Conservation (phyloP, 352 stramenopile species). For the Globisporangium recalcitrans region DNA sequence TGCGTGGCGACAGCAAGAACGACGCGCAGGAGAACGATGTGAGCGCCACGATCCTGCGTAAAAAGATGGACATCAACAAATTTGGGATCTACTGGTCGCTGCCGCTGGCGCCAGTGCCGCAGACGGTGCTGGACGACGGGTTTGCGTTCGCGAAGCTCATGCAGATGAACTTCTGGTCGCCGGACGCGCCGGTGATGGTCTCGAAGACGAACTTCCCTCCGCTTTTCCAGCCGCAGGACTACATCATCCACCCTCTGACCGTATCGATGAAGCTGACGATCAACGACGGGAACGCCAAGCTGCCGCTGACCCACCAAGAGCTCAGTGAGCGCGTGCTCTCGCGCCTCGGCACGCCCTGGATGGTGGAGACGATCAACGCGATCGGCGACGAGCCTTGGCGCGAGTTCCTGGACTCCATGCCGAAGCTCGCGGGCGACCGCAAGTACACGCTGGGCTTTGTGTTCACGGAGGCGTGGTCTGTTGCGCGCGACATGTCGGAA, state of each 20-base stretch:
- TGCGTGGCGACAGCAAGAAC: slow-evolving; percentile 29
- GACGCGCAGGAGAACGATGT: slow-evolving; percentile 2
- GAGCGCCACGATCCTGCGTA: slow-evolving; percentile 48
- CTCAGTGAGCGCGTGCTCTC: slow-evolving; percentile 65
- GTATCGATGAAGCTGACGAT: slow-evolving; percentile 77
- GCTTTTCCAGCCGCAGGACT: slow-evolving; percentile 51
- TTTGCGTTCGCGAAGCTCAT: slow-evolving; percentile 63
- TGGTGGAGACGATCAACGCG: slow-evolving; percentile 68
- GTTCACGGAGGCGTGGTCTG: slow-evolving; percentile 78
- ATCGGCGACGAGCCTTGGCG: slow-evolving; percentile 65
- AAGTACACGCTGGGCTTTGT: slow-evolving; percentile 84
- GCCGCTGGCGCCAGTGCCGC: slow-evolving; percentile 38
- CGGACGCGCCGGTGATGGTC: slow-evolving; percentile 8
- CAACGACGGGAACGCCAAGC: slow-evolving; percentile 73
- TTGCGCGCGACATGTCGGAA: slow-evolving; percentile 66
- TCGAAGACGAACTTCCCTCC: slow-evolving; percentile 17
- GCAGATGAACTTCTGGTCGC: slow-evolving; percentile 55
- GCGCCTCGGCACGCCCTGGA: slow-evolving; percentile 70
- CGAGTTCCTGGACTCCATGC: slow-evolving; percentile 70
- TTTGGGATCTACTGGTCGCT: slow-evolving; percentile 80
- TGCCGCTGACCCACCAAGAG: slow-evolving; percentile 76
- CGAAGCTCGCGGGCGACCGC: slow-evolving; percentile 56
- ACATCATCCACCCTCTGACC: slow-evolving; percentile 68
- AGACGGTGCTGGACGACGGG: slow-evolving; percentile 38
- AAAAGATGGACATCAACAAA: slow-evolving; percentile 81